Conservation (phyloP, 805 yeast genomes). For the Ogataea polymorpha region DNA sequence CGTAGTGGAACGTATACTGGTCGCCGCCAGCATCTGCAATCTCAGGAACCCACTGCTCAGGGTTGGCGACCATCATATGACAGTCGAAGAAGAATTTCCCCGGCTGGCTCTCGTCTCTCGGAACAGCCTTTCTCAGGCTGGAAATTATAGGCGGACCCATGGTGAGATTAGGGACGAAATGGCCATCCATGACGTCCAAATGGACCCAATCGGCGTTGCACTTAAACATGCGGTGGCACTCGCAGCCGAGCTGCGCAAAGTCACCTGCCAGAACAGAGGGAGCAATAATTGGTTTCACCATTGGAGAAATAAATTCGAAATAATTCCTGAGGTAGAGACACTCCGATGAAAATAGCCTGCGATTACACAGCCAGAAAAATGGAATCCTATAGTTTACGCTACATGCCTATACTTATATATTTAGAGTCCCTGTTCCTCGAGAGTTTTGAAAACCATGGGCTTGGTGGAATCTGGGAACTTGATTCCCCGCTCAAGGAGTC, state of each 20-base stretch:
- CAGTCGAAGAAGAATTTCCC: conserved; percentile 68
- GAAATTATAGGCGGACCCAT: conserved; percentile 72
- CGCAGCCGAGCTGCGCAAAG: conserved; percentile 84
- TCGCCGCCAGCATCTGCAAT: conserved; percentile 95
- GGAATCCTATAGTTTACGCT: not conserved
- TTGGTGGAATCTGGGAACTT: conserved; percentile 50
- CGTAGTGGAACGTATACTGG: conserved; percentile 95
- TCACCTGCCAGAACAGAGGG: conserved; percentile 94
- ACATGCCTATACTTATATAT: too few species aligned
- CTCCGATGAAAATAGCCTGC: not conserved
- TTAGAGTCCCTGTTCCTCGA: conserved; percentile 59
- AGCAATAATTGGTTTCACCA: conserved; percentile 72
- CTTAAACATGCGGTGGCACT: conserved; percentile 75
- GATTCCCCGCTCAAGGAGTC: conserved; percentile 70
- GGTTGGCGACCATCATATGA: conserved; percentile 96
- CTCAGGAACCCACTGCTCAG: conserved; percentile 91
- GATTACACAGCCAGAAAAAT: not conserved
- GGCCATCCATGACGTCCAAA: conserved; percentile 98
- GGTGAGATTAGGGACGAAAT: conserved; percentile 94
- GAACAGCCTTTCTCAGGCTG: conserved; percentile 21
- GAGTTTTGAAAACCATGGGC: conserved; percentile 54
- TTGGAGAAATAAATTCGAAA: conserved; percentile 1
- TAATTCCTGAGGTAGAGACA: not conserved
- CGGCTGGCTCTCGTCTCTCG: conserved; percentile 39
- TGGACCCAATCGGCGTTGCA: conserved; percentile 96